Base-by-base conservation (phyloP, 768 basidiomycete species). In the Zangia roseola region DNA sequence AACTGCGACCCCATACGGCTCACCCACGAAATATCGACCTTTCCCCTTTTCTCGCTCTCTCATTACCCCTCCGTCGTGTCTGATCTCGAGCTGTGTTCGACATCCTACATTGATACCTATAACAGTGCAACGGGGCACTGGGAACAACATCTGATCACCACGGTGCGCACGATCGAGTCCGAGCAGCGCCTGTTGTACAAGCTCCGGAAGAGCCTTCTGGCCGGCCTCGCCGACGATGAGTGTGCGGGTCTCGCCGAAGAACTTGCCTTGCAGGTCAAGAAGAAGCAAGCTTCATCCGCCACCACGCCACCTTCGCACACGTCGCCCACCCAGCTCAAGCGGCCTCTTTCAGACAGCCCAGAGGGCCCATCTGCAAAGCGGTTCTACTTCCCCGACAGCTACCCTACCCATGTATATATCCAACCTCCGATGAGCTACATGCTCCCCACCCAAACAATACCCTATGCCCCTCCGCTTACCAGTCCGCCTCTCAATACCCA, bases 101-200 rank as follows among this genome's bases (percentile, higher is more conserved):
- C 67, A 12, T 78, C 82, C 3, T 86, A 80, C 58, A 69, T 88
- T 37, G 86, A 88, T 53, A 73, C 80, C 3, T 87, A 76, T 61
- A 77, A 82, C 48, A 70, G 75, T 8, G 50, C 60, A 2, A 74
- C 81, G 0, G 70, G 76, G 0, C 77, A 82, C 45, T 88, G 86
- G 86, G 84, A 85, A 44, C 84, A 86, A 51, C 83, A 86, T 56
- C 71, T 76, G 33, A 75, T 83, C 49, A 71, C 71, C 34, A 76
- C 80, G 14, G 83, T 86, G 4, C 77, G 83, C 30, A 58, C 79
- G 31, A 79, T 87, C 35, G 74, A 76, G 39, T 74, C 71, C 1
- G 81, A 82, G 52, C 83, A 86, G 53, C 72, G 84, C 25, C 62
- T 87, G 26, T 63, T 88, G 8, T 87, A 84, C 66, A 77, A 81